Percentiles rank a stretch among this genome's conserved stretches.
Conservation (phyloP, 106 monocot species). For the Acorus gramineus region DNA sequence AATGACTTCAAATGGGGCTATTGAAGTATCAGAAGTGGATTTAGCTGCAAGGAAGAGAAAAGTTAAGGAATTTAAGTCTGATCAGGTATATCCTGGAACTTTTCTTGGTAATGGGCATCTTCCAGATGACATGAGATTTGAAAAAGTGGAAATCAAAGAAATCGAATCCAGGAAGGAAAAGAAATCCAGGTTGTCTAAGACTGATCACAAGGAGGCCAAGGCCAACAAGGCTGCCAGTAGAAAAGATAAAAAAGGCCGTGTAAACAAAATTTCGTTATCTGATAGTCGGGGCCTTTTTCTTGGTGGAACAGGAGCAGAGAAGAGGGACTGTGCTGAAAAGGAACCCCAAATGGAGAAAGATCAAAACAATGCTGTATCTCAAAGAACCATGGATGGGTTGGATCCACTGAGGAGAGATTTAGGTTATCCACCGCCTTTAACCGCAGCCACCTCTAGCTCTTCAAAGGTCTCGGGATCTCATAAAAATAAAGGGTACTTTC, state of each 20-base stretch:
- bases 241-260: conserved; percentile 8
- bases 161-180: conserved; percentile 30
- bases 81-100: conserved; percentile 12
- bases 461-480: conserved; percentile 67
- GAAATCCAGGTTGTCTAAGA: conserved; percentile 30
- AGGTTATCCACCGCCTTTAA: conserved; percentile 23
- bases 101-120: background rate
- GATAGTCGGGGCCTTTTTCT: conserved; percentile 10
- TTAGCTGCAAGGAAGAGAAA: conserved; percentile 38
- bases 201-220: conserved; percentile 25
- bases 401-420: conserved; percentile 24
- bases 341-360: conserved; percentile 6
- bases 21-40: conserved; percentile 27
- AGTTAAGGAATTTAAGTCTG: conserved; percentile 38
- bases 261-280: conserved; percentile 9
- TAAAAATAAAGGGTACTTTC: conserved; percentile 45
- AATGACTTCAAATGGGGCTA: conserved; percentile 13
- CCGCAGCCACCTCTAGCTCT: conserved; percentile 67
- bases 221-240: conserved; percentile 12
- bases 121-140: conserved; percentile 1
- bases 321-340: conserved; percentile 9
- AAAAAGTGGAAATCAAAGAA: conserved; percentile 25
- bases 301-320: conserved; percentile 10
- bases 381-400: conserved; percentile 8
- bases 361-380: conserved; percentile 5